A percentile compares a stretch with the other conserved stretches of the same genome.
Conservation (phyloP, 345 rosid genomes). For the Bretschneidera sinensis region DNA sequence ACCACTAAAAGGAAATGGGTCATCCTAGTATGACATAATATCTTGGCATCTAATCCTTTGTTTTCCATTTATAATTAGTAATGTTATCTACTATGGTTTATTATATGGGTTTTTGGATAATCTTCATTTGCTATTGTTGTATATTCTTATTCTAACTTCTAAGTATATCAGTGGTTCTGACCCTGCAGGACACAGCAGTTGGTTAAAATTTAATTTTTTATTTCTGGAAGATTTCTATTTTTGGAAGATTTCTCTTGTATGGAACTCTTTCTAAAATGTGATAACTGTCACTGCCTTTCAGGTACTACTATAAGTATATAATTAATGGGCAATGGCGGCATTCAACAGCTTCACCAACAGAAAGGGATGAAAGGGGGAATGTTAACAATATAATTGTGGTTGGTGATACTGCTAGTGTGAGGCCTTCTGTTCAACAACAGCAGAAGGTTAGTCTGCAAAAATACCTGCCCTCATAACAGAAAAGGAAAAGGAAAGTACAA, state of each 20-base stretch:
- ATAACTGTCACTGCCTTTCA: slow-evolving; percentile 23
- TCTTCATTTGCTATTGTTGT: neutral
- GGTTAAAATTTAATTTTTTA: neutral
- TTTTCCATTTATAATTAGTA: no score
- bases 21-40: no score
- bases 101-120: neutral
- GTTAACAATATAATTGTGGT: slow-evolving; percentile 63
- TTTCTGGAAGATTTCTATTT: no score
- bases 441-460: slow-evolving; percentile 51
- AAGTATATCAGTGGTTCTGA: slow-evolving; percentile 3
- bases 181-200: slow-evolving; percentile 1
- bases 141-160: neutral
- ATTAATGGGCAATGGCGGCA: slow-evolving; percentile 86
- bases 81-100: neutral
- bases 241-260: neutral
- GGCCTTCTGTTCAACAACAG: slow-evolving; percentile 62
- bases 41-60: no score
- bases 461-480: neutral
- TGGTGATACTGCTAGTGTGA: slow-evolving; percentile 78
- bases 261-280: slow-evolving; percentile 5
- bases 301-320: slow-evolving; percentile 86
- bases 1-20: no score
- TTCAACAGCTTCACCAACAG: slow-evolving; percentile 76
- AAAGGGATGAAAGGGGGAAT: slow-evolving; percentile 83
- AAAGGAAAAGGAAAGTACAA: neutral